Base-by-base conservation (phyloP, 148 eudicot genomes). In the Rhododendron simsii region DNA sequence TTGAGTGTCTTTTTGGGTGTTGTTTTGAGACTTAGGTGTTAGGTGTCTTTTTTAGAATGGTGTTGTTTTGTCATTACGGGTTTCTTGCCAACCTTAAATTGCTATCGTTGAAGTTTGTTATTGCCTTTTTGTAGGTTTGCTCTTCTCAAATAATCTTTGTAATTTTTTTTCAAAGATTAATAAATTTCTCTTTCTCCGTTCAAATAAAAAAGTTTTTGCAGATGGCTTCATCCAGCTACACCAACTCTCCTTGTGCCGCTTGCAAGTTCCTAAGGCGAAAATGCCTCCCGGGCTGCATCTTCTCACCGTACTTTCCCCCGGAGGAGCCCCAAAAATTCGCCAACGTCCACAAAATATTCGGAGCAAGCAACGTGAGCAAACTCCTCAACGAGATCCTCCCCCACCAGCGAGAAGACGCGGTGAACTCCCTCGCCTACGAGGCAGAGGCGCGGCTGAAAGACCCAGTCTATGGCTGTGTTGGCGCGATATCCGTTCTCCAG, bases 351-450 rank as follows among this genome's bases (percentile, higher is more conserved):
- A 90, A 87, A 55, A 92, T 92, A 33, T 92, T 92, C 20, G 93
- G 93, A 0, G 93, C 93, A 11, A 90, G 92, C 91, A 92, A 92
- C 37, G 92, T 92, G 1, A 89, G 92, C 59, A 92, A 92, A 51
- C 88, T 92, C 81, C 89, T 92, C n/a, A 90, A 88, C 51, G 94
- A 92, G 63, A 86, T 92, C 67, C 89, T n/a, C 1, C 88, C 91
- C 23, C 92, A 92, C 67, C 94, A 92, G n/a, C 84, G 94, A 74
- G 94, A 92, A 80, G 94, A 92, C 35, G 92, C 94, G 1, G 94
- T 92, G 11, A 92, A 90, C 59, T 92, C 94, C 44, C 86, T 92
- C 8, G 94, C 94, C 0, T 92, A 92, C 37, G 94, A 92, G 53
- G 94, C 94, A 33, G 92, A 92, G 84, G 94, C 94, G 1, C 88